phyloP scores from a whole-genome alignment of 1,139 yeast genomes.

The Yamadazyma aaseri region DNA sequence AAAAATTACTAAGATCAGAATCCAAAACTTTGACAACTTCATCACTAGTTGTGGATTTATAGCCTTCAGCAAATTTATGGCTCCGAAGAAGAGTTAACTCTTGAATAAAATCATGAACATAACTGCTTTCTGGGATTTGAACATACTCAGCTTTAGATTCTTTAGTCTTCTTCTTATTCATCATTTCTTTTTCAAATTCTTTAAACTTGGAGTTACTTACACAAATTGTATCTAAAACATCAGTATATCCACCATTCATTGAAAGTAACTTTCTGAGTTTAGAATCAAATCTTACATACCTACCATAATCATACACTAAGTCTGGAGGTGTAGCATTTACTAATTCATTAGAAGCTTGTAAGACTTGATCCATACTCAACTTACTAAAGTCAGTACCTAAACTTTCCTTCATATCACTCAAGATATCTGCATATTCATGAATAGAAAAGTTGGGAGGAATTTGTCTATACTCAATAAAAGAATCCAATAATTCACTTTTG shows the following conservation, averaged over 20 bases:
- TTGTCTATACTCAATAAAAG: constrained; percentile 29
- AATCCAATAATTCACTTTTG: constrained; percentile 29
- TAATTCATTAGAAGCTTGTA: constrained; percentile 11
- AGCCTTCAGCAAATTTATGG: constrained; percentile 19
- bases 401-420: constrained; percentile 21
- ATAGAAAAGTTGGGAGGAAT: constrained; percentile 36
- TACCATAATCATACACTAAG: constrained; percentile 1
- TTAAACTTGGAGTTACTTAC: constrained; percentile 25
- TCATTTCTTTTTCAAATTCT: constrained; percentile 18
- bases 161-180: not conserved
- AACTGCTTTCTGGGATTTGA: constrained; percentile 22
- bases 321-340: constrained; percentile 6
- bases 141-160: constrained; percentile 12
- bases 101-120: constrained; percentile 22
- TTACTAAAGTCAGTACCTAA: constrained; percentile 16
- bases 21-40: constrained; percentile 19
- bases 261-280: constrained; percentile 23
- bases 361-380: constrained; percentile 9
- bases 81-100: constrained; percentile 21
- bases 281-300: constrained; percentile 8
- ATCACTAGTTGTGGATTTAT: constrained; percentile 12
- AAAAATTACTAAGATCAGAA: constrained; percentile 18
- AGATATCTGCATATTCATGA: constrained; percentile 32
- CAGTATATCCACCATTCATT: constrained; percentile 30
- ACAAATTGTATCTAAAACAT: constrained; percentile 31